Base-by-base conservation (phyloP, 805 yeast species). In the Cyberlindnera subsufficiens region DNA sequence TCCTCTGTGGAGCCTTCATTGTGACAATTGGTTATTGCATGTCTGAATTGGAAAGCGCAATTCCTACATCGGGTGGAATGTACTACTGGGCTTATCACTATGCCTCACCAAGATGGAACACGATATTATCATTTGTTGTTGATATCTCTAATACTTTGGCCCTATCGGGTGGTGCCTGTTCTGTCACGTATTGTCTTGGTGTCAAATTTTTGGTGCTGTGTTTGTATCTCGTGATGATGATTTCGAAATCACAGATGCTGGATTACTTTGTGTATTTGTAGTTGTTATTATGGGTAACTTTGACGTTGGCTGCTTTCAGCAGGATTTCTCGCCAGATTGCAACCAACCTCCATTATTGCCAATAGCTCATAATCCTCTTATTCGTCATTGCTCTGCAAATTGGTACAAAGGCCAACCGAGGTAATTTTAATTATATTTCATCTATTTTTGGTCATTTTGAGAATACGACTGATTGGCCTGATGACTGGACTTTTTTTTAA, bases 41-140 rank as follows among this genome's bases (percentile, higher is more conserved):
- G 78, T 68, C 84, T 7, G 82, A 80, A 53, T 60, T 81, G 47
- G 85, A 82, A 1, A 74, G 82, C 19, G 74, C 87, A 1, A 71
- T 80, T 49, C 89, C 91, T 17, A 83, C 89, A 1, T 75, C 83
- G 16, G 89, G 90, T 43, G 90, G 90, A 14, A 64, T 82, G 22
- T 83, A 80, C 53, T 78, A 72, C 61, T 78, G 83, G 80, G 75
- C 85, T 1, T 77, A 69, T 59, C 71, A 78, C 54, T 81, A 77
- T 56, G 79, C 88, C 17, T 88, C 86, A 3, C 69, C 65, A 38
- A 50, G 53, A 4, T 53, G 67, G 32, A 71, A 74, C 53, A 71
- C 73, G 16, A 77, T 79, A 0, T 59, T 80, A 19, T 74, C 80
- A 36, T 80, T 71, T 54, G 54, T 80, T 35, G 74, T 80, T 46